Conservation (phyloP, 495 filamentous ascomycete genomes). For the Aspergillus mulundensis region DNA sequence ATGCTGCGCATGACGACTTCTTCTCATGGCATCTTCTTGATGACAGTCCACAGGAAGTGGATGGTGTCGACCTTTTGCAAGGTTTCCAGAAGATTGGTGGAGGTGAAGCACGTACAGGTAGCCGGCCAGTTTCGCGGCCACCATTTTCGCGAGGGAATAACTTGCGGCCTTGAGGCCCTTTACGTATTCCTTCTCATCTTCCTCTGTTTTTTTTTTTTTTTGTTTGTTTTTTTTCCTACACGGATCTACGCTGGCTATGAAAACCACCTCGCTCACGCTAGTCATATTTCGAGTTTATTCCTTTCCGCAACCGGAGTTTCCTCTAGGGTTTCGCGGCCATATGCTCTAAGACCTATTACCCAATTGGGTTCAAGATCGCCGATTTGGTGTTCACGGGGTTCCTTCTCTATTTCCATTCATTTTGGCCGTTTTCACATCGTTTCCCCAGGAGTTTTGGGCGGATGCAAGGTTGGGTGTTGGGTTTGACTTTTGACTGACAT, state of each 20-base stretch:
- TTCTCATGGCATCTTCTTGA: slow-evolving; percentile 58
- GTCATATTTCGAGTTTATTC: not conserved
- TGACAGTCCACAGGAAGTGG: slow-evolving; percentile 58
- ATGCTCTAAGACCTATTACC: slow-evolving; percentile 8
- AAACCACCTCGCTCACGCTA: not conserved
- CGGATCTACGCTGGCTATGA: not conserved
- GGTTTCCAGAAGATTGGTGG: slow-evolving; percentile 92
- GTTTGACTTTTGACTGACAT: slow-evolving; percentile 29
- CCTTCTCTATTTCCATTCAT: slow-evolving; percentile 16
- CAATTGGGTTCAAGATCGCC: not conserved
- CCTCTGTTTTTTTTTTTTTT: not conserved
- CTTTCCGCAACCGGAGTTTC: slow-evolving; percentile 1
- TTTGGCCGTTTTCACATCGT: slow-evolving; percentile 14
- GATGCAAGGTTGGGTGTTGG: slow-evolving; percentile 21
- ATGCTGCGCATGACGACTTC: slow-evolving; percentile 55
- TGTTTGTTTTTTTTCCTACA: not conserved
- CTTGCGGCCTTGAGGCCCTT: slow-evolving; percentile 37
- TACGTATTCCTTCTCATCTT: not conserved
- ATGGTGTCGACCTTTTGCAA: slow-evolving; percentile 77
- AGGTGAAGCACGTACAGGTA: slow-evolving; percentile 36
- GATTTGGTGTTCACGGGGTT: slow-evolving; percentile 11
- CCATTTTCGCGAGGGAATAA: slow-evolving; percentile 35
- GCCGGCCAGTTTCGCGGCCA: slow-evolving; percentile 34
- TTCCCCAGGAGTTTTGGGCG: slow-evolving; percentile 35
- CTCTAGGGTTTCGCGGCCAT: slow-evolving; percentile 4